A percentile compares a stretch with the other conserved stretches of the same genome.
Conservation (phyloP, 192 early-diverging fungal genomes). For the Dispira simplex region DNA sequence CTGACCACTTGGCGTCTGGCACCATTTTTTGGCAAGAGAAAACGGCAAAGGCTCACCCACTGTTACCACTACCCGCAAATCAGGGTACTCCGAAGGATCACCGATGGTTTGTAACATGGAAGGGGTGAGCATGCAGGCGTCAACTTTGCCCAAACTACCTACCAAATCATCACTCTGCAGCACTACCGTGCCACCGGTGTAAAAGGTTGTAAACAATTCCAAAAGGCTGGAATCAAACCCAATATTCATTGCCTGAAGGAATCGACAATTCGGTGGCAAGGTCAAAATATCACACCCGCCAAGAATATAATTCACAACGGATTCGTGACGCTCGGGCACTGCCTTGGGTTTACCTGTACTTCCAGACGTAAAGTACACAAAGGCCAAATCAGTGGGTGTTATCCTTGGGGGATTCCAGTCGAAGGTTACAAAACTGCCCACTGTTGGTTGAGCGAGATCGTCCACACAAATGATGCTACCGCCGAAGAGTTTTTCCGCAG, state of each 20-base stretch:
- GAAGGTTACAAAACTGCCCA: too few relatives aligned
- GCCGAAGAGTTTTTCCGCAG: too few relatives aligned
- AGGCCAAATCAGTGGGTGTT: not conserved
- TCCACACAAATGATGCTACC: not conserved
- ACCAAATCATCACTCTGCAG: not conserved
- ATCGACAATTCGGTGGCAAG: not conserved
- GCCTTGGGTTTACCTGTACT: conserved; percentile 7
- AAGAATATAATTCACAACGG: not conserved
- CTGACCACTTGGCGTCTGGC: too few relatives aligned
- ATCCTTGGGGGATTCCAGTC: too few relatives aligned
- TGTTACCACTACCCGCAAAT: not conserved
- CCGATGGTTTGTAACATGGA: not conserved
- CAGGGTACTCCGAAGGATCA: not conserved
- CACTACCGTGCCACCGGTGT: conserved; percentile 4
- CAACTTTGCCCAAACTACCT: not conserved
- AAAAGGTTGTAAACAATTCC: conserved; percentile 1
- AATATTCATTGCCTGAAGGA: conserved; percentile 7
- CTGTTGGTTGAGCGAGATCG: too few relatives aligned
- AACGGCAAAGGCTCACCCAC: not conserved
- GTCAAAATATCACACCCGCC: not conserved
- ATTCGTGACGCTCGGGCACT: not conserved
- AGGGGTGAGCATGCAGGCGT: not conserved
- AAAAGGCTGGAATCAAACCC: not conserved
- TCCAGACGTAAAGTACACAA: conserved; percentile 6
- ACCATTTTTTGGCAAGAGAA: not conserved